These are phyloP conservation scores for Pseudonitzschia multiseries DNA, from an alignment of 108 stramenopile species.

Conservation along the genomic window DNA sequence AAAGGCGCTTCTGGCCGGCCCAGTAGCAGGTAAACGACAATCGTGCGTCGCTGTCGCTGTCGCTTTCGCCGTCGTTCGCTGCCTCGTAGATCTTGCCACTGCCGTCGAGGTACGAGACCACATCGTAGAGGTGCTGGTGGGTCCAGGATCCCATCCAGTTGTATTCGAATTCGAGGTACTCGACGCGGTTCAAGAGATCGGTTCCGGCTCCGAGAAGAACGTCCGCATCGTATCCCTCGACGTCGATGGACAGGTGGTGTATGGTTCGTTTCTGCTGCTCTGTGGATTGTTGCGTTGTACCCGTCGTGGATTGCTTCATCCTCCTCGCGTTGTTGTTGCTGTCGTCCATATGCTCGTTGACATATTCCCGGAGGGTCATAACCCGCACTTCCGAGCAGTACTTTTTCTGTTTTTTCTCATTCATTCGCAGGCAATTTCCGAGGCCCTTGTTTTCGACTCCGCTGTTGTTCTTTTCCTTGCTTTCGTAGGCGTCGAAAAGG, in stretches of 20 bases:
- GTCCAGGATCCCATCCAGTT: constrained; percentile 37
- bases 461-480: background rate
- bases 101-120: constrained; percentile 17
- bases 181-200: constrained; percentile 21
- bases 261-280: constrained; percentile 5
- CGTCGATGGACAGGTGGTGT: constrained; percentile 45
- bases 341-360: background rate
- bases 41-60: background rate
- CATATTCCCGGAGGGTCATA: constrained; percentile 33
- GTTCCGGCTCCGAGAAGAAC: constrained; percentile 33
- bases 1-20: constrained; percentile 42
- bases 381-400: constrained; percentile 38
- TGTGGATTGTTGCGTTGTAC: no score
- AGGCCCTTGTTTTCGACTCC: constrained; percentile 35
- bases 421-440: constrained; percentile 21
- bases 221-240: constrained; percentile 49
- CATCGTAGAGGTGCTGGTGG: constrained; percentile 1
- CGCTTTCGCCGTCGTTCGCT: no score
- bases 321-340: background rate
- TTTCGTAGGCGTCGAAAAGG: no score
- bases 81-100: constrained; percentile 4
- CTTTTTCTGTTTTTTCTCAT: background rate
- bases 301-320: background rate
- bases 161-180: constrained; percentile 58
- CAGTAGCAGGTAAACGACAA: constrained; percentile 42